These are phyloP conservation scores for Starmera dryadoides DNA, from an alignment of 805 yeast genomes.

Conservation along the genomic window DNA sequence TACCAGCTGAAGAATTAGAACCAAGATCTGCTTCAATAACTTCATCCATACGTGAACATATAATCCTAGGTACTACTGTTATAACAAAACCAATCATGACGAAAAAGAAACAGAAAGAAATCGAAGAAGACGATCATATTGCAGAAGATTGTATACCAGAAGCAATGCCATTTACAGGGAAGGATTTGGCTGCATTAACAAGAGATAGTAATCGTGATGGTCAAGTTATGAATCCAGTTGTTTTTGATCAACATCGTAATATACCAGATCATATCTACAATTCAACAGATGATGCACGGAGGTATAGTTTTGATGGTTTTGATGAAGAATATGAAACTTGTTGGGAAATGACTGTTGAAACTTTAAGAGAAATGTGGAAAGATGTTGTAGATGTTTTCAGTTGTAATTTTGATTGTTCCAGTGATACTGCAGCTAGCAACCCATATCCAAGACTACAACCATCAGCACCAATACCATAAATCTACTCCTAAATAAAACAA, in stretches of 20 bases:
- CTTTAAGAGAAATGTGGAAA: constrained; percentile 3
- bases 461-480: no score
- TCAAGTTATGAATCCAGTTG: neutral
- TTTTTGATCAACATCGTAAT: neutral
- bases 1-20: neutral
- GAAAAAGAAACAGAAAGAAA: neutral
- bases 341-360: neutral
- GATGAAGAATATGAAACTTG: neutral
- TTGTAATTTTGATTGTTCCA: neutral
- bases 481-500: no score
- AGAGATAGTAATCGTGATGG: neutral
- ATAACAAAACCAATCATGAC: neutral
- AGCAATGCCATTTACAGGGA: neutral
- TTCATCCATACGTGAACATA: neutral
- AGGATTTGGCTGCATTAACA: neutral
- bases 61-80: neutral
- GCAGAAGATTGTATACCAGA: neutral
- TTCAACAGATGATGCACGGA: neutral
- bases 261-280: no score
- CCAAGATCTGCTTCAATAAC: neutral
- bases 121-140: neutral
- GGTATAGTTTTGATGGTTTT: neutral
- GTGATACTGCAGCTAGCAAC: no score
- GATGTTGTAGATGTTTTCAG: constrained; percentile 3
- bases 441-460: no score